Base-by-base conservation (phyloP, 768 basidiomycete species). In the Suillus placidus region DNA sequence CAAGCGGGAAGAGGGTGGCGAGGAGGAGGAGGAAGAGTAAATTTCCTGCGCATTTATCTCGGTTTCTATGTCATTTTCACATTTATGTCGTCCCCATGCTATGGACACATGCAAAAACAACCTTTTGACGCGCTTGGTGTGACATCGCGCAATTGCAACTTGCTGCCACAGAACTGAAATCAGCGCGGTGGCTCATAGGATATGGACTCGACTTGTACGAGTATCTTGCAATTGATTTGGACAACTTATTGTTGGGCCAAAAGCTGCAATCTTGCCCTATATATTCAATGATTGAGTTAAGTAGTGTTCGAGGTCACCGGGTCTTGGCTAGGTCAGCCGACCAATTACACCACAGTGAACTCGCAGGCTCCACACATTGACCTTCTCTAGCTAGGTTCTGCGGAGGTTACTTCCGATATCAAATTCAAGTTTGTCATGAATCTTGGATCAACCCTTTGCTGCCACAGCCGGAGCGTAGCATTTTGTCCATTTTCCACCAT, bases 11-110 rank as follows among this genome's bases (percentile, higher is more conserved):
- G 94, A 89, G 74, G 95, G 89, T 67, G 96, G 87, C 70, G 94
- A 92, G 42, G 94, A 89, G 55, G 95, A 95, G 75, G 95, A 95
- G 69, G 94, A 96, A 77, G 94, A 94, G 81, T 90, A 88, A 80
- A 76, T 62, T 26, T 61, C 38, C 65, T 66, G 56, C 71, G 58
- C 68, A 66, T 67, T 69, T 73, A 69, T 69, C 69, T 58, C 69
- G 73, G 74, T 70, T 61, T 67, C 62, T 69, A 73, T 77, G 73
- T 69, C 61, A 67, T 70, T 70, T 60, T 43, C 65, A 58, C 73
- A 66, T 58, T 32, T 66, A 71, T 68, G 66, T 73, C 74, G 76
- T 75, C 74, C 76, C 65, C 72, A 74, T 69, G 70, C 69, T 72
- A 77, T 74, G 69, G 71, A 64, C 71, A 73, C 65, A 67, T 72